Conservation (phyloP, 495 filamentous ascomycete species). For the Neurospora cerealis region DNA sequence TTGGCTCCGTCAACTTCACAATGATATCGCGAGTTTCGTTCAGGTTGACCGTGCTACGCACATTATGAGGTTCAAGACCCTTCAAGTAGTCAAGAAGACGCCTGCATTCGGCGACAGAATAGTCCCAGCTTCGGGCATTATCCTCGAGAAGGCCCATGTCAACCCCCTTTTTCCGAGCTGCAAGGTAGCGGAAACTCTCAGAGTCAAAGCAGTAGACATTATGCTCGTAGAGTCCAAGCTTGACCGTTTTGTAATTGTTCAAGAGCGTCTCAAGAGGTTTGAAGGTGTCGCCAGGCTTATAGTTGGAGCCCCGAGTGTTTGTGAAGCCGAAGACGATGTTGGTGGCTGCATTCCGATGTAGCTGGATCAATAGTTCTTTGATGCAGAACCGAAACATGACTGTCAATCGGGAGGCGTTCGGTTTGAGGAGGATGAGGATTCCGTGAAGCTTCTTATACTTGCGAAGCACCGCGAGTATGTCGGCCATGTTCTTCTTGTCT, state of each 20-base stretch:
- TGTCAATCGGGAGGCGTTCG: constrained; percentile 28
- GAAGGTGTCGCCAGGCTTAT: constrained; percentile 32
- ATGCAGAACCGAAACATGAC: constrained; percentile 32
- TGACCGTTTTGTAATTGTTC: constrained; percentile 13
- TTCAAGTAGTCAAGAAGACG: constrained; percentile 24
- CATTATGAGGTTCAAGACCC: constrained; percentile 16
- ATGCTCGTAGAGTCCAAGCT: constrained; percentile 9
- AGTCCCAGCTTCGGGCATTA: constrained; percentile 26
- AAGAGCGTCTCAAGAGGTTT: constrained; percentile 23
- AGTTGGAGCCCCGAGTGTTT: constrained; percentile 33
- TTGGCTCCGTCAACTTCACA: constrained; percentile 24
- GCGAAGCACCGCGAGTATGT: constrained; percentile 25
- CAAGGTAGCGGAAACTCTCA: constrained; percentile 36
- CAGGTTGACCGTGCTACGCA: constrained; percentile 29
- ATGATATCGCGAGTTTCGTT: constrained; percentile 30
- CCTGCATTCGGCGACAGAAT: constrained; percentile 21
- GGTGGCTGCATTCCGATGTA: constrained; percentile 15
- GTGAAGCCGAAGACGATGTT: constrained; percentile 40
- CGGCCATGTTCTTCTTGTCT: constrained; percentile 34
- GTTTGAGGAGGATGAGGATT: constrained; percentile 39
- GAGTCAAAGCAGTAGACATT: constrained; percentile 38
- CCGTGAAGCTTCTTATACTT: constrained; percentile 30
- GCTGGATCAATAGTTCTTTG: constrained; percentile 32
- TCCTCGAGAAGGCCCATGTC: constrained; percentile 22
- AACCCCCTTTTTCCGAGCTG: constrained; percentile 25